Evolutionary conservation across 225 moss, liverwort and hornwort genomes (phyloP), one percentile per base, ranked within the genome.

Genomic region (Rhytidiadelphus loreus): DNA sequence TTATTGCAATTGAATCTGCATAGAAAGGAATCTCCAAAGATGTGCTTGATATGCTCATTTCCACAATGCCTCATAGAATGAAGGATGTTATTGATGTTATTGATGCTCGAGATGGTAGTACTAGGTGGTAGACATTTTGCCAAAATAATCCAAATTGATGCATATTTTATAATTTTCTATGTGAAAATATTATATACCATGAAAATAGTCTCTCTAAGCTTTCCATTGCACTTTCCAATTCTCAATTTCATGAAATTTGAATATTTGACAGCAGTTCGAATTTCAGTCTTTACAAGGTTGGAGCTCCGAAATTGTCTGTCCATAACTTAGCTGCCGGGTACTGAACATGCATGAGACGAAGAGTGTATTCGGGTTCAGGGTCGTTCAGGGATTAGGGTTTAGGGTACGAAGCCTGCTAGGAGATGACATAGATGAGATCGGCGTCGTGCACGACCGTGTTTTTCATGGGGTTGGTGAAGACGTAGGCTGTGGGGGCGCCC

Each of bases 401-500:
- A 12, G 25, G 78, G n/a, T 64, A 7, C 30, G n/a, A 55, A 39
- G 70, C 22, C 22, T 20, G 77, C 77, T 77, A 77, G 23, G 83
- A 83, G 14, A 97, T 88, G 39, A 96, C 88, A 18, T 92, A 97
- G 52, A 96, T 92, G 33, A 95, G 93, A 81, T 97, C 97, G 75
- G 80, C 92, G 62, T 88, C 89, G 82, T 94, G 89, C 68, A 97
- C 95, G 66, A 94, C 75, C 7, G 85, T 91, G 76, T 89, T 89
- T 82, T 91, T 95, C 52, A 68, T 83, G 75, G 97, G 97, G 60
- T 97, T 97, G 55, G 97, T 96, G 77, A 96, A 94, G 52, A 97
- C 96, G 85, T 96, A 97, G 33, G 95, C 88, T n/a, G 95, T 95
- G 26, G 96, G 97, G 53, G 97, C 92, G 82, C 91, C 95, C 48